These are phyloP conservation scores for Salix koriyanagi DNA, from an alignment of 345 rosid genomes.

Conservation along the genomic window DNA sequence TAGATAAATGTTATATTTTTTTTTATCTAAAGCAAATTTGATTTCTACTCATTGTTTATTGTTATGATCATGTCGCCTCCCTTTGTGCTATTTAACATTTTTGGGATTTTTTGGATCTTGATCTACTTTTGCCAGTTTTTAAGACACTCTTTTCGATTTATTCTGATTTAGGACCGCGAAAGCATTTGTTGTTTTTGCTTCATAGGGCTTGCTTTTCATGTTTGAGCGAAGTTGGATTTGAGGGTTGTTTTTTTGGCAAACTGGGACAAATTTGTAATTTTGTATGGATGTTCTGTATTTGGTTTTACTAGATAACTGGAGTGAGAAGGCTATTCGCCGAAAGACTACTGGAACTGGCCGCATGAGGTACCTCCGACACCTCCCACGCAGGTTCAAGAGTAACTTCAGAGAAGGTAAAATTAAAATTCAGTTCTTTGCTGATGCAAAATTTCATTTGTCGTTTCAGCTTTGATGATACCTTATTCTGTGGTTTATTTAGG, in stretches of 20 bases:
- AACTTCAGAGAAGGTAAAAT: constrained; percentile 18
- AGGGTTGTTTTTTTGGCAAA: neutral
- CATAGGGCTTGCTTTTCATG: neutral
- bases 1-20: too few species aligned
- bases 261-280: too few species aligned
- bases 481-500: neutral
- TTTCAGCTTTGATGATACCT: neutral
- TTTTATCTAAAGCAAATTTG: neutral
- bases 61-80: neutral
- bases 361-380: constrained; percentile 22
- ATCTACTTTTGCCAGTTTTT: neutral
- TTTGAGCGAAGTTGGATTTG: neutral
- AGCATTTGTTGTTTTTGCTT: neutral
- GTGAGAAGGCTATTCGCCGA: constrained; percentile 24
- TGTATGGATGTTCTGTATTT: neutral
- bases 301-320: constrained; percentile 18
- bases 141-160: neutral
- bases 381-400: constrained; percentile 28
- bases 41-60: too few species aligned
- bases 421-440: neutral
- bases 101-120: neutral
- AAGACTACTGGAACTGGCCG: constrained; percentile 29
- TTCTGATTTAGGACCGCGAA: neutral
- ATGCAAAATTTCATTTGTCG: neutral
- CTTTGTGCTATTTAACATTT: neutral